These are phyloP conservation scores for Elongisporangium prolatum DNA, from an alignment of 352 stramenopile genomes.

Conservation along the genomic window DNA sequence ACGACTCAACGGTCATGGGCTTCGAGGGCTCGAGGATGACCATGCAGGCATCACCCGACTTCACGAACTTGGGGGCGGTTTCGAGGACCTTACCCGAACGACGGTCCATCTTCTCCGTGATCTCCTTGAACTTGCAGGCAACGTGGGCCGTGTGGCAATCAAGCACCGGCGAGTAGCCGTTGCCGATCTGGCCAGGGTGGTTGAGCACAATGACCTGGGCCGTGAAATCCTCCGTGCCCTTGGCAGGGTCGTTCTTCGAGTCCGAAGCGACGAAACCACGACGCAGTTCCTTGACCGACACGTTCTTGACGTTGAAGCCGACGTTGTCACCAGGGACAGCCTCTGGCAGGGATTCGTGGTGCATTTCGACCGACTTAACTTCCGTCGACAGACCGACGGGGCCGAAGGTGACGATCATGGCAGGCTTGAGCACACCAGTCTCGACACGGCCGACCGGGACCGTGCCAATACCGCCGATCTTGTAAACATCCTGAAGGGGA, in stretches of 20 bases:
- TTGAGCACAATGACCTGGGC: conserved; percentile 97
- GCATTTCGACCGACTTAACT: conserved; percentile 96
- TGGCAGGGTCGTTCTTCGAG: conserved; percentile 90
- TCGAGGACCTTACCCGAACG: conserved; percentile 95
- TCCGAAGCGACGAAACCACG: conserved; percentile 94
- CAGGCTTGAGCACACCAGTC: conserved; percentile 94
- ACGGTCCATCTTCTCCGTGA: conserved; percentile 97
- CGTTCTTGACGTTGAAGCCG: conserved; percentile 97
- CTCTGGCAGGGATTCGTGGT: conserved; percentile 92
- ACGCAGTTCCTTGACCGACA: conserved; percentile 92
- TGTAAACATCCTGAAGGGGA: conserved; percentile 96
- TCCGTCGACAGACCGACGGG: conserved; percentile 88
- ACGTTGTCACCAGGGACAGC: conserved; percentile 94
- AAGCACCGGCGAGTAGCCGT: conserved; percentile 94
- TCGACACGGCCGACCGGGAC: conserved; percentile 96
- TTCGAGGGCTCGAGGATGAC: conserved; percentile 93
- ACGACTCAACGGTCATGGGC: conserved; percentile 94
- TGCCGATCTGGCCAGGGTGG: conserved; percentile 90
- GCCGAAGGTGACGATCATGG: conserved; percentile 91
- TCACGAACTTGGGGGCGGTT: conserved; percentile 91
- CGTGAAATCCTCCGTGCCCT: conserved; percentile 83
- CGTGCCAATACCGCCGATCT: conserved; percentile 96
- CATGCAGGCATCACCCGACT: conserved; percentile 95
- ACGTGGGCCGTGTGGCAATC: conserved; percentile 98
- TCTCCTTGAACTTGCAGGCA: conserved; percentile 93